Evolutionary conservation across 345 rosid species (phyloP).

Genomic region (Conringia planisiliqua): DNA sequence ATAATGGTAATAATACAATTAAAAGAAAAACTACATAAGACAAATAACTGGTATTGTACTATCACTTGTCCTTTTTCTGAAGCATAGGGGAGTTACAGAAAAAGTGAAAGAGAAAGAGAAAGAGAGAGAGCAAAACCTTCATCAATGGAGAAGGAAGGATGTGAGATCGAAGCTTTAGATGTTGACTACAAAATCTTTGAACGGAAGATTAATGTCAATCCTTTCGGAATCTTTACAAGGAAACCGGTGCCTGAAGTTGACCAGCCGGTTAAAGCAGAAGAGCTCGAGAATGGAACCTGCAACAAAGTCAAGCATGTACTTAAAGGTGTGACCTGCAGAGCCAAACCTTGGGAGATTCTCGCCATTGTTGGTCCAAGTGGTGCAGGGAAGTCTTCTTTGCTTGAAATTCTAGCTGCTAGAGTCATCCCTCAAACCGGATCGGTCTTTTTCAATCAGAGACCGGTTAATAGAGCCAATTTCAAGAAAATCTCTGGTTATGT

Average conservation of each 20-base stretch:
- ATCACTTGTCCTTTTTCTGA: constrained; percentile 16
- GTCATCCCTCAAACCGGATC: constrained; percentile 61
- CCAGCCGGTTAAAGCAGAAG: constrained; percentile 21
- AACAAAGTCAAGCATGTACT: constrained; percentile 50
- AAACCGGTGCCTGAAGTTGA: constrained; percentile 21
- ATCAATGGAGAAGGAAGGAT: constrained; percentile 81
- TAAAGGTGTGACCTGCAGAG: constrained; percentile 69
- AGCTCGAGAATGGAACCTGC: constrained; percentile 25
- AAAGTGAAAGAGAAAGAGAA: neutral
- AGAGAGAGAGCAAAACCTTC: constrained; percentile 22
- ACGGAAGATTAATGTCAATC: constrained; percentile 27
- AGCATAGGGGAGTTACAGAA: neutral
- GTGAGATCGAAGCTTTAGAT: constrained; percentile 75
- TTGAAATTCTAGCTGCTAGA: constrained; percentile 74
- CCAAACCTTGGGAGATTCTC: constrained; percentile 89
- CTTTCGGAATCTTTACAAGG: constrained; percentile 30
- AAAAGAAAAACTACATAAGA: constrained; percentile 6
- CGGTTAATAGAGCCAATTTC: constrained; percentile 58
- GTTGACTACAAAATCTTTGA: constrained; percentile 57
- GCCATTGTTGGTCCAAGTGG: constrained; percentile 98
- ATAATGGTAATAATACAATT: constrained; percentile 7
- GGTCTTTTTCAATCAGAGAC: constrained; percentile 55
- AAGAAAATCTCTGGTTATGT: constrained; percentile 85
- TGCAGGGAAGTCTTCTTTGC: constrained; percentile 88
- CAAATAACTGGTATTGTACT: constrained; percentile 1